These are phyloP conservation scores for Hymenoscyphus occultus DNA, from an alignment of 2,329 filamentous ascomycete genomes.

Conservation along the genomic window DNA sequence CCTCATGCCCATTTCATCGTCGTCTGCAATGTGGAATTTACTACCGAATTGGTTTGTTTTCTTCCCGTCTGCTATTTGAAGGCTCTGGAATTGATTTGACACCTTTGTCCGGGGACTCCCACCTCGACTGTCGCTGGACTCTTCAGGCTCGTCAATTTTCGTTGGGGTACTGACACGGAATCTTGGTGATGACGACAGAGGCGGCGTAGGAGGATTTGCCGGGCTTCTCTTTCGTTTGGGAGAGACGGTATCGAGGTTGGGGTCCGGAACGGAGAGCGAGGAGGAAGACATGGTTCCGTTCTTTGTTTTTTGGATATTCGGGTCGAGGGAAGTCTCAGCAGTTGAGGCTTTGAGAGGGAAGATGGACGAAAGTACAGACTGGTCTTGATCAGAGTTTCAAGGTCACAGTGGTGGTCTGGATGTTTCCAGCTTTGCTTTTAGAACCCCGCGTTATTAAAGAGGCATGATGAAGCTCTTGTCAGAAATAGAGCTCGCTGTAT, in stretches of 20 bases:
- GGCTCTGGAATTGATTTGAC: slow-evolving; percentile 33
- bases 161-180: slow-evolving; percentile 17
- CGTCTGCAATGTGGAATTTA: slow-evolving; percentile 8
- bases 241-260: not conserved
- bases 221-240: slow-evolving; percentile 18
- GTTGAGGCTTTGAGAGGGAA: not conserved
- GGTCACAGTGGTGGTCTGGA: not conserved
- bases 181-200: slow-evolving; percentile 19
- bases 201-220: slow-evolving; percentile 23
- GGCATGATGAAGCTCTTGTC: not conserved
- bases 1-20: slow-evolving; percentile 21
- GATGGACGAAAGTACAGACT: not conserved
- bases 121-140: slow-evolving; percentile 12
- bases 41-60: not conserved
- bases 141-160: not conserved
- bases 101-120: slow-evolving; percentile 34
- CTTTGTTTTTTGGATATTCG: not conserved
- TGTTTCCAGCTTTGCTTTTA: not conserved
- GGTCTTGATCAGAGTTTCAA: not conserved
- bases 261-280: not conserved
- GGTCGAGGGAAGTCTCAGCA: not conserved
- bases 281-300: slow-evolving; percentile 1
- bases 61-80: slow-evolving; percentile 29
- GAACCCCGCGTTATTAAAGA: not conserved
- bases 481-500: not conserved